These are phyloP conservation scores for Phytophthora sojae DNA, from an alignment of 352 stramenopile species.

Conservation along the genomic window DNA sequence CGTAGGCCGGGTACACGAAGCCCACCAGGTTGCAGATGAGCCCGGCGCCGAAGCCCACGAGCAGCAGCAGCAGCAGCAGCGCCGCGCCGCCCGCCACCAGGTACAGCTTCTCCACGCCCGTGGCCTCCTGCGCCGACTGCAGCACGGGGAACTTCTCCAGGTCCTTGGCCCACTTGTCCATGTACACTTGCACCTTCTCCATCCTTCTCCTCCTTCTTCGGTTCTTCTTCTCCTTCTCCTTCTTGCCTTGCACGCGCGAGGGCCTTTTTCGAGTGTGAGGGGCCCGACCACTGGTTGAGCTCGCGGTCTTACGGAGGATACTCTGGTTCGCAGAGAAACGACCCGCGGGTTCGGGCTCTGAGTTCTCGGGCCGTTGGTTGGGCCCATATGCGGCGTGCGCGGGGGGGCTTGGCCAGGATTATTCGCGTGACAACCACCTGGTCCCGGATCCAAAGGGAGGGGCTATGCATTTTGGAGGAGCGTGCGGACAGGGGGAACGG, in stretches of 20 bases:
- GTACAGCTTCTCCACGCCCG: slow-evolving; percentile 91
- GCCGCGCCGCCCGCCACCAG: slow-evolving; percentile 69
- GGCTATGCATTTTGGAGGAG: not conserved
- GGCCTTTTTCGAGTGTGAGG: not conserved
- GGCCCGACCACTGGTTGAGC: not conserved
- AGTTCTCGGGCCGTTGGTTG: not conserved
- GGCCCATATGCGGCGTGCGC: not conserved
- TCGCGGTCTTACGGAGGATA: not conserved
- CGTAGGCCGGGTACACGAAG: slow-evolving; percentile 86
- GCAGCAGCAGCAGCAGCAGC: slow-evolving; percentile 78
- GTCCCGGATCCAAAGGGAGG: not conserved
- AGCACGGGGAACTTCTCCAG: slow-evolving; percentile 85
- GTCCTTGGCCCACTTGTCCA: slow-evolving; percentile 90
- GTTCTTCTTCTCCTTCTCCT: not conserved
- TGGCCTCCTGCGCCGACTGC: slow-evolving; percentile 81
- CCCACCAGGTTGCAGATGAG: slow-evolving; percentile 87
- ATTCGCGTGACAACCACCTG: slow-evolving; percentile 1
- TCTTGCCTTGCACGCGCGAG: not conserved
- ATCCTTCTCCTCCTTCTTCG: slow-evolving; percentile 21
- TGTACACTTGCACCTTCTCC: slow-evolving; percentile 85
- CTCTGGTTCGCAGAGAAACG: slow-evolving; percentile 1
- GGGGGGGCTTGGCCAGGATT: not conserved
- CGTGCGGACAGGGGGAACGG: not conserved
- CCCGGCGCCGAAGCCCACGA: slow-evolving; percentile 86
- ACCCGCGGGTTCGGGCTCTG: not conserved